Percentiles rank a stretch among this genome's conserved stretches.
Evolutionary conservation across 805 yeast genomes (phyloP).

Genomic region (Wickerhamomyces chaumierensis): DNA sequence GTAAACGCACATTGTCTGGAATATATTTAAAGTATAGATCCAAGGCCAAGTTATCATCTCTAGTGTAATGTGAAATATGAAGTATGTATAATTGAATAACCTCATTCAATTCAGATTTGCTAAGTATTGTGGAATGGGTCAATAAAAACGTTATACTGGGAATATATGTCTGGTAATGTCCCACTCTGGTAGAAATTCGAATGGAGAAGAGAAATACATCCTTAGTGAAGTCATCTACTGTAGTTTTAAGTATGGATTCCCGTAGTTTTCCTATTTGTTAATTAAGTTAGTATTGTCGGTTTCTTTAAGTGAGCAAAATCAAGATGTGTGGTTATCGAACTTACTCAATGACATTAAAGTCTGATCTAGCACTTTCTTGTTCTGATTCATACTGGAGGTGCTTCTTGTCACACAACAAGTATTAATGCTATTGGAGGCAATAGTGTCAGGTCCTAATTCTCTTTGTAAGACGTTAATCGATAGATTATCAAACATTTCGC

Average conservation of each 20-base stretch:
- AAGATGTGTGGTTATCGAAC: conserved; percentile 3
- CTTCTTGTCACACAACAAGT: no score
- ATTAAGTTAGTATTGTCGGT: background rate
- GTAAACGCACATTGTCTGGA: conserved; percentile 22
- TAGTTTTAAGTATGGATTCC: conserved; percentile 35
- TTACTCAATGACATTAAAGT: conserved; percentile 24
- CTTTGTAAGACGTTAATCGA: no score
- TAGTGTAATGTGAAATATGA: conserved; percentile 25
- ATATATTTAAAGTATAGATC: conserved; percentile 19
- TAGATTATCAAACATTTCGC: background rate
- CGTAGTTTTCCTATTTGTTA: conserved; percentile 33
- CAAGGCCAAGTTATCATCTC: conserved; percentile 9
- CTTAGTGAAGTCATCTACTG: conserved; percentile 30
- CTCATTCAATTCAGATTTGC: conserved; percentile 26
- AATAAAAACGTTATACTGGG: conserved; percentile 42
- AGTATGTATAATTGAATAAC: conserved; percentile 30
- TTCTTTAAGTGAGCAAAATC: background rate
- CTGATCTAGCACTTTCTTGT: conserved; percentile 14
- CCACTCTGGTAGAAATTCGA: conserved; percentile 32
- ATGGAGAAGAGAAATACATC: conserved; percentile 40
- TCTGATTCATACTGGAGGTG: background rate
- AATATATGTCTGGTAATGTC: conserved; percentile 45
- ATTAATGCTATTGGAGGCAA: no score
- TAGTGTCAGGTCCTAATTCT: no score
- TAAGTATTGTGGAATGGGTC: conserved; percentile 14